phyloP scores from a whole-genome alignment of 306 rosid genomes.

The Macrotyloma uniflorum region DNA sequence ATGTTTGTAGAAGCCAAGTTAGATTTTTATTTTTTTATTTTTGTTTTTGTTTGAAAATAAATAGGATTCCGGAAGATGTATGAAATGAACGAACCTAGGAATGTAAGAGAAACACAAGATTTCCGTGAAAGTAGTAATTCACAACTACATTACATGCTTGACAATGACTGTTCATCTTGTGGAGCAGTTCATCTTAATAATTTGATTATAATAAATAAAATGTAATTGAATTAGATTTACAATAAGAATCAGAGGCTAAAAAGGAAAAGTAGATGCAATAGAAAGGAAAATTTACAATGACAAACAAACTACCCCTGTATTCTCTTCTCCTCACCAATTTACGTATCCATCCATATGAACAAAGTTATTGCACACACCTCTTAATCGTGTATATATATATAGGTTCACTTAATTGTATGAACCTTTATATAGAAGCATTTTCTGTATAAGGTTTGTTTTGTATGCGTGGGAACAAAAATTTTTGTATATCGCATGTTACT shows the following conservation, averaged over 20 bases:
- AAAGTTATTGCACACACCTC: constrained; percentile 39
- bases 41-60: too few species aligned
- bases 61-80: too few species aligned
- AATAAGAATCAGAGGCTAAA: constrained; percentile 39
- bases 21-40: too few species aligned
- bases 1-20: too few species aligned
- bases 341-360: constrained; percentile 44
- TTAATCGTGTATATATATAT: constrained; percentile 17
- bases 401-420: constrained; percentile 13
- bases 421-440: constrained; percentile 26
- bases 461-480: constrained; percentile 31
- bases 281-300: constrained; percentile 35
- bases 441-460: constrained; percentile 30
- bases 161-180: too few species aligned
- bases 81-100: too few species aligned
- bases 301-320: constrained; percentile 32
- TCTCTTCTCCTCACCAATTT: constrained; percentile 33
- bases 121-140: too few species aligned
- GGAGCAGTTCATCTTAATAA: constrained; percentile 9
- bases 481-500: constrained; percentile 12
- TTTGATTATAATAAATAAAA: constrained; percentile 33
- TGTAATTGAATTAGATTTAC: constrained; percentile 48
- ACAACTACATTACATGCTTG: too few species aligned
- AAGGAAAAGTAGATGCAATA: constrained; percentile 32
- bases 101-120: too few species aligned